These are phyloP conservation scores for Leishmania tropica DNA, from an alignment of 208 protist genomes.

Conservation along the genomic window DNA sequence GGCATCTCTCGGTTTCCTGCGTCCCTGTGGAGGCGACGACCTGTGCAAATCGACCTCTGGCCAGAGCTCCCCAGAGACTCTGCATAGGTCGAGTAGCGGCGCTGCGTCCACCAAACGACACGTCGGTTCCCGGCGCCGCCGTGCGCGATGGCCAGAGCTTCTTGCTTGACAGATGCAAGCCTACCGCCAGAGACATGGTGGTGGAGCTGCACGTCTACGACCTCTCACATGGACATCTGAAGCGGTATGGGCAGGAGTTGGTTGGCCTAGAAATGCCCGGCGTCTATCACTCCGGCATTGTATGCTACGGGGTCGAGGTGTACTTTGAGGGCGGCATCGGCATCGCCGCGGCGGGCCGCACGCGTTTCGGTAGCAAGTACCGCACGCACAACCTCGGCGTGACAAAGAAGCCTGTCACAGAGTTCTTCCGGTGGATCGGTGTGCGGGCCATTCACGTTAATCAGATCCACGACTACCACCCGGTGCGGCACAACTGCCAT, in stretches of 20 bases:
- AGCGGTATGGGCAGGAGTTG: conserved; percentile 52
- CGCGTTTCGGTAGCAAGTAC: conserved; percentile 84
- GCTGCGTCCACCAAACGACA: conserved; percentile 27
- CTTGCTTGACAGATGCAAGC: conserved; percentile 24
- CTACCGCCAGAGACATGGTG: not conserved
- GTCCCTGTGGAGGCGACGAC: conserved; percentile 9
- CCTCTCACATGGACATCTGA: conserved; percentile 78
- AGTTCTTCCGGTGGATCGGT: conserved; percentile 68
- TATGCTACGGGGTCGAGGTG: conserved; percentile 93
- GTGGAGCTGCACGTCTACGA: conserved; percentile 92
- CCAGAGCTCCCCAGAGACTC: not conserved
- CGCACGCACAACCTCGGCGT: conserved; percentile 51
- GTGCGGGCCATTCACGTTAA: conserved; percentile 36
- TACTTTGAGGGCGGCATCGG: conserved; percentile 94
- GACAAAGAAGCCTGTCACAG: conserved; percentile 41
- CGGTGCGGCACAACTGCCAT: conserved; percentile 93
- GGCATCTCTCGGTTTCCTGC: conserved; percentile 18
- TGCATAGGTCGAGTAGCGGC: conserved; percentile 6
- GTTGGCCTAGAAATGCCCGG: conserved; percentile 78
- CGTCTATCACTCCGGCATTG: conserved; percentile 92
- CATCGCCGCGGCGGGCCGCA: conserved; percentile 47
- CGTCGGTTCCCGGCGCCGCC: conserved; percentile 23
- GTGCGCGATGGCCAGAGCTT: conserved; percentile 43
- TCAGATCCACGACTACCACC: conserved; percentile 83
- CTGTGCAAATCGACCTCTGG: no score